Percentiles rank a stretch among this genome's conserved stretches.
Conservation (phyloP, 2,329 filamentous ascomycete species). For the Albophoma yamanashiensis region DNA sequence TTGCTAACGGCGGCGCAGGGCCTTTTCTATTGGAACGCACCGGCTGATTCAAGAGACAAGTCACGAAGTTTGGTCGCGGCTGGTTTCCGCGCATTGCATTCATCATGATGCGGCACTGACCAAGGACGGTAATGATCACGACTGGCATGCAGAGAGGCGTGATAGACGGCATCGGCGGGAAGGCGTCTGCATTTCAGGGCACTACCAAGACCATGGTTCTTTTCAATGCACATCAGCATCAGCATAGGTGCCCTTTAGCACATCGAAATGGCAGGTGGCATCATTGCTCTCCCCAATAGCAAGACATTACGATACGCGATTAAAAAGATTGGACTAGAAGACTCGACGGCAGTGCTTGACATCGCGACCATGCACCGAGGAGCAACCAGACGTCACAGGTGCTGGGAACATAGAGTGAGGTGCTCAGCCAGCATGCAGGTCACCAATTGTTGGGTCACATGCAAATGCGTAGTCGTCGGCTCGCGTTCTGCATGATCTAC, state of each 20-base stretch:
- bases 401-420: background rate
- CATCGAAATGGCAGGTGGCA: background rate
- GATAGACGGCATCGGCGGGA: background rate
- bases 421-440: background rate
- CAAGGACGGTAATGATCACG: background rate
- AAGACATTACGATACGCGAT: background rate
- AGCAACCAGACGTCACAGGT: background rate
- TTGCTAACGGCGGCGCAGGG: constrained; percentile 33
- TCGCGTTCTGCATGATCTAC: background rate
- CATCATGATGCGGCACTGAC: constrained; percentile 11
- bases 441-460: background rate
- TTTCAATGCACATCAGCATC: background rate
- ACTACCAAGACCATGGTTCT: background rate
- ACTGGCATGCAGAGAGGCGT: background rate
- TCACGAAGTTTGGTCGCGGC: constrained; percentile 47
- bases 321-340: background rate
- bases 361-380: background rate
- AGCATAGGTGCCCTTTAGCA: background rate
- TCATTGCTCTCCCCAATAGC: background rate
- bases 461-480: background rate
- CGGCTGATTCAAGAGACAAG: constrained; percentile 52
- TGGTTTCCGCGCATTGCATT: constrained; percentile 39
- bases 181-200: background rate
- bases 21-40: constrained; percentile 75
- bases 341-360: background rate